Conservation (phyloP, 2,329 filamentous ascomycete species). For the Dactylonectria estremocensis region DNA sequence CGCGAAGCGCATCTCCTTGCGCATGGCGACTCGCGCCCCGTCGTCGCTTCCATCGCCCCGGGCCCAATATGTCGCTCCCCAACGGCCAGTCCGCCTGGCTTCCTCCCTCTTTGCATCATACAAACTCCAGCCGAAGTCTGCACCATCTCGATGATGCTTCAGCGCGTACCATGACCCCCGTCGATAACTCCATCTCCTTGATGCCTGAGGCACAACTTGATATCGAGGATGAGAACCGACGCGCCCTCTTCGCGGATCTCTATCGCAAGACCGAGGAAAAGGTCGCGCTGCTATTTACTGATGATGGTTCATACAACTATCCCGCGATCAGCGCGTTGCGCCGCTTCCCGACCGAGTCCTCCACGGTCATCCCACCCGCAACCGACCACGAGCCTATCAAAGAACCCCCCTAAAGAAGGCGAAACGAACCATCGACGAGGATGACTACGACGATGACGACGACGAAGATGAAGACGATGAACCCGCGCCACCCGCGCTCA, state of each 20-base stretch:
- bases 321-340: slow-evolving; percentile 69
- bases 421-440: slow-evolving; percentile 84
- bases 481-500: slow-evolving; percentile 69
- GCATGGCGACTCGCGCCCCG: slow-evolving; percentile 70
- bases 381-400: slow-evolving; percentile 72
- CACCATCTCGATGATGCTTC: slow-evolving; percentile 74
- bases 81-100: slow-evolving; percentile 78
- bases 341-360: slow-evolving; percentile 56
- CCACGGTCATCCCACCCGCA: slow-evolving; percentile 65
- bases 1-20: slow-evolving; percentile 66
- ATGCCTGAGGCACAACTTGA: slow-evolving; percentile 74
- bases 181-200: slow-evolving; percentile 65
- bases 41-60: slow-evolving; percentile 64
- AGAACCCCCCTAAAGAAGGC: slow-evolving; percentile 81
- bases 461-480: slow-evolving; percentile 77
- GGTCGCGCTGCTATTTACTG: slow-evolving; percentile 81
- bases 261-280: slow-evolving; percentile 84
- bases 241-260: slow-evolving; percentile 82
- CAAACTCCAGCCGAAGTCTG: slow-evolving; percentile 65
- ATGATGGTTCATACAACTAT: slow-evolving; percentile 68
- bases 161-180: slow-evolving; percentile 65
- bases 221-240: slow-evolving; percentile 78
- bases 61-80: slow-evolving; percentile 75
- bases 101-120: slow-evolving; percentile 67
- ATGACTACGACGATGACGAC: slow-evolving; percentile 89